Evolutionary conservation across 2,329 filamentous ascomycete genomes (phyloP).

Genomic region (Colletotrichum abscissum): DNA sequence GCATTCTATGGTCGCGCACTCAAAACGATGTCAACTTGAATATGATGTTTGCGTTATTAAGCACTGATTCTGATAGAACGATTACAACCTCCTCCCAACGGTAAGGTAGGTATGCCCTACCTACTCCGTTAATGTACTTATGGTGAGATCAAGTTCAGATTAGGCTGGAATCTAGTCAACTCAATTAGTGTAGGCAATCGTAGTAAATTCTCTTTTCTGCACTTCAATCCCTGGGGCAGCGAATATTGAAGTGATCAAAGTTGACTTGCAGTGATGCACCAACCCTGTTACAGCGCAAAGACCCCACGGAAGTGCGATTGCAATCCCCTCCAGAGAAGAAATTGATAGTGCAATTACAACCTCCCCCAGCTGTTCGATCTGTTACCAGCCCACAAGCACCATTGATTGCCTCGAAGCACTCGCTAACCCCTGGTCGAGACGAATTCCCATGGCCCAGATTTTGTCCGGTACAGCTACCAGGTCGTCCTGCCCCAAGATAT

Average conservation of each 20-base stretch:
- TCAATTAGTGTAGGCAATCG: too few species aligned
- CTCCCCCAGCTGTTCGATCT: background rate
- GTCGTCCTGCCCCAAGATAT: constrained; percentile 15
- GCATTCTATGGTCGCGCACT: too few species aligned
- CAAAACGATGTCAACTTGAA: too few species aligned
- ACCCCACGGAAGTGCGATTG: constrained; percentile 15
- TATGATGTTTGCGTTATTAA: too few species aligned
- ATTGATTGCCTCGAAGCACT: constrained; percentile 23
- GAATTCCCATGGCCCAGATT: constrained; percentile 7
- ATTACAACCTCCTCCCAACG: background rate
- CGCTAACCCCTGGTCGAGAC: constrained; percentile 5
- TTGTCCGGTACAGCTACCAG: constrained; percentile 20
- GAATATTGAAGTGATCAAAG: constrained; percentile 31
- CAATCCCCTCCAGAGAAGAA: constrained; percentile 26
- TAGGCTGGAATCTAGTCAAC: too few species aligned
- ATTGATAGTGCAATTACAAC: constrained; percentile 14
- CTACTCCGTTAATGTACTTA: too few species aligned
- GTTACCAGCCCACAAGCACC: constrained; percentile 16
- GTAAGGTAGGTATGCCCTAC: too few species aligned
- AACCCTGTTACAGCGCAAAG: constrained; percentile 5
- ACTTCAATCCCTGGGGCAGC: background rate
- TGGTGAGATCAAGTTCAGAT: too few species aligned
- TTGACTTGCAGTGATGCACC: constrained; percentile 22
- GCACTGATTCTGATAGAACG: too few species aligned
- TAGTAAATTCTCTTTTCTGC: background rate